Percentiles rank a stretch among this genome's conserved stretches.
These are phyloP conservation scores for Lichtheimia corymbifera DNA, from an alignment of 371 early-diverging fungal species.

Conservation along the genomic window DNA sequence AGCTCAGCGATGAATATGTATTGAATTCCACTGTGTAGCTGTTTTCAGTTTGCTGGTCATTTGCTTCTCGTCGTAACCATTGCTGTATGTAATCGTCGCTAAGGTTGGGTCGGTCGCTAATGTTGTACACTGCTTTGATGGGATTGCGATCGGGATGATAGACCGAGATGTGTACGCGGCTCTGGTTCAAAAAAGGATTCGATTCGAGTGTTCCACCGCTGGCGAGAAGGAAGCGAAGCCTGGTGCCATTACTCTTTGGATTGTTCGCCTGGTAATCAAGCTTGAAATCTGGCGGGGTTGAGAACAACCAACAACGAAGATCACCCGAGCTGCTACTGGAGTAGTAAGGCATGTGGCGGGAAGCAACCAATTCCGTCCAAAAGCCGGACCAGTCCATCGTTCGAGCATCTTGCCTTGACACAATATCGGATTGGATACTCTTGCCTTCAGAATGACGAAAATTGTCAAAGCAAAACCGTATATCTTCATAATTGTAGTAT, in stretches of 20 bases:
- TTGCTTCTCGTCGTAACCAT: background rate
- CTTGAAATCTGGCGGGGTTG: background rate
- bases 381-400: background rate
- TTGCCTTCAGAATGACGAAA: conserved; percentile 2
- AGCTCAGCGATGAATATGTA: background rate
- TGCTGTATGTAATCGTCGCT: background rate
- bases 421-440: background rate
- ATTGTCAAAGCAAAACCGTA: conserved; percentile 29
- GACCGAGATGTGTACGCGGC: background rate
- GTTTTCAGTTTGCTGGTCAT: background rate
- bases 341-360: background rate
- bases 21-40: background rate
- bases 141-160: conserved; percentile 5
- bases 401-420: background rate
- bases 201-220: background rate
- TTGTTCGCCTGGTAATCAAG: background rate
- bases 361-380: background rate
- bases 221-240: background rate
- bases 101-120: background rate
- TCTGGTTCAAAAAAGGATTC: too few species aligned
- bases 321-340: background rate
- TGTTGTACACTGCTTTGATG: background rate
- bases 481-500: conserved; percentile 3
- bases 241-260: background rate
- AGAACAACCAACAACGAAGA: background rate